Base-by-base conservation (phyloP, 2,329 filamentous ascomycete species). In the Aotearoamyces nothofagi region DNA sequence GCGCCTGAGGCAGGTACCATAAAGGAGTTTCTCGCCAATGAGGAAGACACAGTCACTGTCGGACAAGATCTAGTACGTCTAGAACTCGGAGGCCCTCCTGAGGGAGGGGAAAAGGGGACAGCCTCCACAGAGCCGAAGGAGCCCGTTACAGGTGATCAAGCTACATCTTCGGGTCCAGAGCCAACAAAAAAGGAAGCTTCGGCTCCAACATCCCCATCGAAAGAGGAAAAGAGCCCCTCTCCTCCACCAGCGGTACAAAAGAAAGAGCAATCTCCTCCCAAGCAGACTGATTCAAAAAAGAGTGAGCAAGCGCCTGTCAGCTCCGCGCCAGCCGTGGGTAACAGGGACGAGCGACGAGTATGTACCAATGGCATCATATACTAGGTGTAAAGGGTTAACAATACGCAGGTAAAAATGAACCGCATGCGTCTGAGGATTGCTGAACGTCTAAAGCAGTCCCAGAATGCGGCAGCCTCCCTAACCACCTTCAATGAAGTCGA, bases 401-500 rank as follows among this genome's bases (percentile, higher is more conserved):
- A 9, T 36, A 31, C 38, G 32, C 45, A 90, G 81, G 83, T 96
- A 48, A 98, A 98, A 69, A 98, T 98, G 90, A 96, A 96, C 66
- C 83, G 90, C 40, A 98, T 98, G 90, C 84, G 90, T 41, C 72
- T 96, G 36, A 78, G 90, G 37, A 98, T 96, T 44, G 83, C 90
- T 28, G 90, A 98, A 63, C 84, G 90, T 44, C 70, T 98, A 40
- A 98, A 98, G 72, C 90, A 98, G 55, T 96, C 90, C 12, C 90
- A 98, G 54, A 98, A 98, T 61, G 96, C 90, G 2, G 87, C 90
- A 28, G 90, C 90, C 24, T 93, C 90, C 4, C 66, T 98, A 30
- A 96, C 90, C 26, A 98, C 90, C 15, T 98, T 98, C 69, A 94
- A 98, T 56, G 87, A 96, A 58, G 90, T 98, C 36, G 90, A 98